These are phyloP conservation scores for Sclerotiophoma versabilis DNA, from an alignment of 2,329 filamentous ascomycete species.

Conservation along the genomic window DNA sequence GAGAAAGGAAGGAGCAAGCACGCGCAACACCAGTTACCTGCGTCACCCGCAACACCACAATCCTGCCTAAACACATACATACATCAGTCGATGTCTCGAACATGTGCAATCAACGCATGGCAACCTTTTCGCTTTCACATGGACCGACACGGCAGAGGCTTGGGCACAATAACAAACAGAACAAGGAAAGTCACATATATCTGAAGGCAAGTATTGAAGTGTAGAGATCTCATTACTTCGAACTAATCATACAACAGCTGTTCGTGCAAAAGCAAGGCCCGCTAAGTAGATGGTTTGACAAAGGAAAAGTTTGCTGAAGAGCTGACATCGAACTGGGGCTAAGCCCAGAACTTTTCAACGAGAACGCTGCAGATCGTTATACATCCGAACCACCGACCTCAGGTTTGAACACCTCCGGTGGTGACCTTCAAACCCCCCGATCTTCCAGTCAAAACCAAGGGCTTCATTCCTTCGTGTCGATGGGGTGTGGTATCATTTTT, in stretches of 20 bases:
- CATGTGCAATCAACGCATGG: too few species aligned
- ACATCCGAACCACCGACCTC: constrained; percentile 13
- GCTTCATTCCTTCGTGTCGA: constrained; percentile 28
- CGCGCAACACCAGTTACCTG: too few species aligned
- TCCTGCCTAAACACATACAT: too few species aligned
- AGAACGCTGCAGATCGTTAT: constrained; percentile 18
- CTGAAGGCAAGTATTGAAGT: background rate
- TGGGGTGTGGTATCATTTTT: constrained; percentile 24
- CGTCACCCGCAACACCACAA: too few species aligned
- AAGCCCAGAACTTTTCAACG: constrained; percentile 17
- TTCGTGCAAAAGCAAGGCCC: constrained; percentile 5
- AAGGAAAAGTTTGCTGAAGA: constrained; percentile 22
- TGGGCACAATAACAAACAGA: too few species aligned
- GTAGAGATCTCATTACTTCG: constrained; percentile 16
- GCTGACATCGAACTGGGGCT: constrained; percentile 15
- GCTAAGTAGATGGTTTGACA: constrained; percentile 19
- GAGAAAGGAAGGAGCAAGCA: too few species aligned
- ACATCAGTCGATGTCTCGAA: too few species aligned
- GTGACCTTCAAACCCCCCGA: constrained; percentile 43
- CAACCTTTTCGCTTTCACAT: too few species aligned
- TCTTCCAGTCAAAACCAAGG: constrained; percentile 30
- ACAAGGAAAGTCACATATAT: background rate
- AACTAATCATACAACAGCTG: constrained; percentile 27
- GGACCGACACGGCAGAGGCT: too few species aligned
- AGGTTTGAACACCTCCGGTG: constrained; percentile 4